Base-by-base conservation (phyloP, 768 basidiomycete species). In the Tricholoma sp. region DNA sequence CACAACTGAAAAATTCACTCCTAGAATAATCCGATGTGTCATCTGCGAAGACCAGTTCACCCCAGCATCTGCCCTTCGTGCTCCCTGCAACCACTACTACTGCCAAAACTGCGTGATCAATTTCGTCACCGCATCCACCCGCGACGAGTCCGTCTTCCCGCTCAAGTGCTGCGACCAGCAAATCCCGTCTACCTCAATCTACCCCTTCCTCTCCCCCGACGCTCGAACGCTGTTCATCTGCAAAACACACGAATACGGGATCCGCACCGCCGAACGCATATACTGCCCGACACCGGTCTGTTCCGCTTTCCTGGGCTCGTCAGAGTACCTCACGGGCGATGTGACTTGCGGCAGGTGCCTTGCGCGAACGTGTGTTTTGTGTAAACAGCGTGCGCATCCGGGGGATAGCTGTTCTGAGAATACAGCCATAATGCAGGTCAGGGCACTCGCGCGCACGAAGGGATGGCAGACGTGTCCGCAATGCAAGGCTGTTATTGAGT, bases 401-500 rank as follows among this genome's bases (percentile, higher is more conserved):
- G 63, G 63, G 4, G 67, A 72, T 32, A 62, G 59, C 1, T 86
- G 84, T 47, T 58, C 57, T 1, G 78, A 76, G 31, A 80, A 79
- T 58, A 65, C 65, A 0, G 72, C 72, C 0, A 69, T 72, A 2
- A 60, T 75, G 7, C 73, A 75, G 36, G 64, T 85, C 3, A 72
- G 66, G 15, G 74, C 68, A 1, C 72, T 84, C 4, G 84, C 83
- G 0, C 61, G 63, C 4, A 62, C 70, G 37, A 57, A 77, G 39
- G 72, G 71, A 8, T 87, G 83, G 85, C 81, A 86, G 61, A 84
- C 81, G 0, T 88, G 86, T 63, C 85, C 85, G 0, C 72, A 74
- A 4, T 88, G 86, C 61, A 61, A 69, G 13, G 70, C 75, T 6
- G 73, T 87, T 47, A 75, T 87, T 31, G 86, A 88, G 59, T 73